Percentiles rank a stretch among this genome's conserved stretches.
phyloP scores from a whole-genome alignment of 1,284 basidiomycete genomes.

The Apiotrichum gracile region DNA sequence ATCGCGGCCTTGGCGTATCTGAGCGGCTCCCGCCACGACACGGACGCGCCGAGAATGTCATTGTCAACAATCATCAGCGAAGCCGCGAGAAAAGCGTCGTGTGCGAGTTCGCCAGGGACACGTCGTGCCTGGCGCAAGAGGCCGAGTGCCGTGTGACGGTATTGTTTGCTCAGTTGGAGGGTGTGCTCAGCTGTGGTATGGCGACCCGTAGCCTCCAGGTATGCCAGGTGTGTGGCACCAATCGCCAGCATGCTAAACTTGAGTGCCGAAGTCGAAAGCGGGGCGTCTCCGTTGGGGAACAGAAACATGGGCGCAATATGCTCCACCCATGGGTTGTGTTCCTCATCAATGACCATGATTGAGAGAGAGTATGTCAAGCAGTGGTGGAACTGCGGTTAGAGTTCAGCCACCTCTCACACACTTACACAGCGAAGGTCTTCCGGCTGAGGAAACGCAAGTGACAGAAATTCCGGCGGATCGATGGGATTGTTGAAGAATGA shows the following conservation, averaged over 20 bases:
- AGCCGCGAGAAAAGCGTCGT: constrained; percentile 31
- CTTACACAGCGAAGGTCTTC: constrained; percentile 36
- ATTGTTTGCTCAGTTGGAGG: constrained; percentile 18
- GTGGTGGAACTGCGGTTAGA: constrained; percentile 34
- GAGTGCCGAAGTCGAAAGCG: constrained; percentile 27
- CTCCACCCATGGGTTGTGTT: constrained; percentile 38
- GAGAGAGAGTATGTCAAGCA: constrained; percentile 39
- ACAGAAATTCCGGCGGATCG: constrained; percentile 36
- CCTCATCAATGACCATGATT: constrained; percentile 36
- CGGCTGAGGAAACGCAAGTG: constrained; percentile 24
- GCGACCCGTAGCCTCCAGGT: constrained; percentile 14
- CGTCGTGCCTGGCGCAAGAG: constrained; percentile 25
- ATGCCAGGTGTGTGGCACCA: constrained; percentile 29
- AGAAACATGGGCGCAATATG: constrained; percentile 36
- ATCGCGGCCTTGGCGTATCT: constrained; percentile 25
- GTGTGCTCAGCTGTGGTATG: constrained; percentile 9
- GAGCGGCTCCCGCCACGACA: constrained; percentile 31
- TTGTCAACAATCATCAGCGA: constrained; percentile 23
- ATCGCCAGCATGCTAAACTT: constrained; percentile 29
- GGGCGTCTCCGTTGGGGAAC: constrained; percentile 25
- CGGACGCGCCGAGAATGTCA: constrained; percentile 29
- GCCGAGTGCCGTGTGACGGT: constrained; percentile 22
- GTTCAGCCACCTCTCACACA: neutral
- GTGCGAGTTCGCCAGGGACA: constrained; percentile 20
- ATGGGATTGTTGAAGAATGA: constrained; percentile 31